Conservation (phyloP, 2,329 filamentous ascomycete genomes). For the Aspergillus neotritici region DNA sequence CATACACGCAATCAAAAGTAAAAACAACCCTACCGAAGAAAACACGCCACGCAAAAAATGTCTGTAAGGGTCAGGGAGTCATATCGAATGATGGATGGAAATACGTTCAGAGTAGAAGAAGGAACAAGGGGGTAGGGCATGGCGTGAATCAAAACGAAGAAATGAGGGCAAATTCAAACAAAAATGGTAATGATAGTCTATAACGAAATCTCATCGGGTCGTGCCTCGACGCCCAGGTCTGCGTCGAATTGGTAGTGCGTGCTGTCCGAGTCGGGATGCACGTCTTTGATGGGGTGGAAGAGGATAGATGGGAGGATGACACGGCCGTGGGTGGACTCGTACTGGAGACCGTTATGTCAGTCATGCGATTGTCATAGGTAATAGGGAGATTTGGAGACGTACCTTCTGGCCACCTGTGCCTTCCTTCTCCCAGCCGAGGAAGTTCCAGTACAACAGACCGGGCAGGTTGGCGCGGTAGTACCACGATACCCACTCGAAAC, state of each 20-base stretch:
- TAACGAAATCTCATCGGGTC: no score
- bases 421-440: conserved; percentile 28
- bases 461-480: conserved; percentile 29
- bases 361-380: not conserved
- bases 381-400: conserved; percentile 1
- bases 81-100: no score
- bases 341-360: conserved; percentile 1
- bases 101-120: no score
- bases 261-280: conserved; percentile 6
- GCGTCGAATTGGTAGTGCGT: conserved; percentile 2
- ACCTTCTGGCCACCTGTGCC: conserved; percentile 12
- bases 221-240: not conserved
- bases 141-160: no score
- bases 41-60: no score
- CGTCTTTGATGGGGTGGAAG: conserved; percentile 26
- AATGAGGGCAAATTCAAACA: no score
- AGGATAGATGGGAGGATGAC: conserved; percentile 26
- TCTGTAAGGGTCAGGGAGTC: no score
- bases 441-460: conserved; percentile 28
- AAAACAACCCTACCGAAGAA: no score
- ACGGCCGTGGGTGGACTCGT: conserved; percentile 14
- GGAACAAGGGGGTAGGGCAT: no score
- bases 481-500: conserved; percentile 31
- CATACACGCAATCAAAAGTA: no score
- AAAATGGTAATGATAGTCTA: no score